Evolutionary conservation across 2,329 filamentous ascomycete species (phyloP), one percentile per base, ranked within the genome.

Genomic region (Hypomyces perniciosus): DNA sequence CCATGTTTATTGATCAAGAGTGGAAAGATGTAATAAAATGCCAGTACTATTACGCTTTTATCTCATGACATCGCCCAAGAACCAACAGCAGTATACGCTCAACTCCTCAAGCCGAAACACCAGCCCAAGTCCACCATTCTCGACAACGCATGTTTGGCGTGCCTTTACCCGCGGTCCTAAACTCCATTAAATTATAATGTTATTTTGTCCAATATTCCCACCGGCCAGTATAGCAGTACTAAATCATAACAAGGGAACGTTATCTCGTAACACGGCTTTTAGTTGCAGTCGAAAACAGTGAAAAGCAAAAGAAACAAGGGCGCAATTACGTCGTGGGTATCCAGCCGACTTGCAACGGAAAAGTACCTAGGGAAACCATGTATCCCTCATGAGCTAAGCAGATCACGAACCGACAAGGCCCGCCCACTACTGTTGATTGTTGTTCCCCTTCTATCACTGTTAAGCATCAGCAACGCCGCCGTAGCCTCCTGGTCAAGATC

Each of bases 381-480:
- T 39, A 35, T 4, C 8, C 4, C 29, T 77, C 62, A 79, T 13
- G 75, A 73, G 55, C 74, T 80, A 13, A 81, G 62, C 48, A 81
- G 60, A 60, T 81, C 78, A 44, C 70, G 70, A 10, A 81, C 78
- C 39, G 78, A 80, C 65, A 81, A 69, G 0, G 76, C 76, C 46
- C 78, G 66, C 8, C 68, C 72, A 28, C 65, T 62, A 2, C 61
- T 50, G 6, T 45, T 41, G 8, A 43, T 34, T 29, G 45, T 48
- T 8, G 69, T 72, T 35, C 75, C 76, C 34, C 88, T 77, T 38
- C 88, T 80, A 65, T 93, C 90, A 48, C 77, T 83, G 58, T 91
- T 95, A 53, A 96, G 73, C 90, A 96, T 95, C 65, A 96, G 69
- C 59, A 96, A 67, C 3, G 90, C 91, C 9, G 89, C 85, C 6